Conservation (phyloP, 202 grass and related monocot species). For the Carex arenaria region DNA sequence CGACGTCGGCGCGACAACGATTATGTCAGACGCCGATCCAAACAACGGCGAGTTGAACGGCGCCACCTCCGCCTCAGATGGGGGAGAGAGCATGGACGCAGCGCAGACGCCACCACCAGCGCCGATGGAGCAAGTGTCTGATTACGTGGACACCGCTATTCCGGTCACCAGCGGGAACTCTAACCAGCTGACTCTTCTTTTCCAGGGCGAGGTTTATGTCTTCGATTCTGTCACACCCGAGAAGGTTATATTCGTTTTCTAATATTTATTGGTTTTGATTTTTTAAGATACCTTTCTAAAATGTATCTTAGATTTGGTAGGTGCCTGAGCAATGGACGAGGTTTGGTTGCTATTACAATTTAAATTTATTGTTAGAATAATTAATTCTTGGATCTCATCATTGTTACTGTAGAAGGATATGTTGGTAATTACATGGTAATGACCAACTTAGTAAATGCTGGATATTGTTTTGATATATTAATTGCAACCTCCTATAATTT, state of each 20-base stretch:
- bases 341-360: neutral
- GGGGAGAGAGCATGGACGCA: constrained; percentile 22
- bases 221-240: constrained; percentile 87
- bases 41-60: neutral
- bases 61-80: neutral
- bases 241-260: constrained; percentile 32
- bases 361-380: neutral
- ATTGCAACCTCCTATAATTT: neutral
- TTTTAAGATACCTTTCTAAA: neutral
- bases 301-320: neutral
- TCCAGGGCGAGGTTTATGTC: constrained; percentile 92
- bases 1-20: constrained; percentile 6
- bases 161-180: constrained; percentile 30
- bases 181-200: constrained; percentile 77
- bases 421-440: neutral
- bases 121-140: neutral
- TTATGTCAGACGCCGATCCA: constrained; percentile 5
- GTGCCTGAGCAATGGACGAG: neutral
- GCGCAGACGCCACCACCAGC: constrained; percentile 1
- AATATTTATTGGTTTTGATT: neutral
- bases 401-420: neutral
- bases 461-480: neutral
- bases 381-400: neutral
- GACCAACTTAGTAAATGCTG: neutral
- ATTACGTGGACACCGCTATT: constrained; percentile 27